Conservation (phyloP, 495 filamentous ascomycete genomes). For the Chaetomium fimeti region DNA sequence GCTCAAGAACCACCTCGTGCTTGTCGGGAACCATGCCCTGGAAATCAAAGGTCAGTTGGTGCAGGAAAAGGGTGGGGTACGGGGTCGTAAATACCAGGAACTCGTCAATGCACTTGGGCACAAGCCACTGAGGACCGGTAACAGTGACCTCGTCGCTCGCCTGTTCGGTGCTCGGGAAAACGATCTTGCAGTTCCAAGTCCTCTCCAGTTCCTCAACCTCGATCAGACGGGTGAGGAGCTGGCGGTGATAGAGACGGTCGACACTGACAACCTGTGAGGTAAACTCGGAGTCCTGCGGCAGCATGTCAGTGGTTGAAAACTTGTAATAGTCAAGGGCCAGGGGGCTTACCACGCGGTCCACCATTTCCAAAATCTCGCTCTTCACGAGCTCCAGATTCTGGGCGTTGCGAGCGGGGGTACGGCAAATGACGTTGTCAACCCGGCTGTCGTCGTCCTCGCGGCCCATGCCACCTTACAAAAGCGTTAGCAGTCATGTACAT, state of each 20-base stretch:
- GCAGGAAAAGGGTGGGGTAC: background rate
- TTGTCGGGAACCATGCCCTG: conserved; percentile 95
- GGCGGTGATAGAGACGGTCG: conserved; percentile 91
- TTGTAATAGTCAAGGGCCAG: background rate
- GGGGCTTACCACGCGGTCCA: conserved; percentile 77
- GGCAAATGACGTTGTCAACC: conserved; percentile 98
- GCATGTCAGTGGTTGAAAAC: conserved; percentile 14
- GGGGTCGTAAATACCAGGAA: conserved; percentile 62
- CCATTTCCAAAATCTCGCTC: conserved; percentile 99
- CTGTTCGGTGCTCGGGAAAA: conserved; percentile 94
- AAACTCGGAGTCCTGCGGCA: conserved; percentile 82
- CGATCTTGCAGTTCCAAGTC: conserved; percentile 98
- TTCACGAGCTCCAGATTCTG: conserved; percentile 96
- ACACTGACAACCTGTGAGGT: conserved; percentile 89
- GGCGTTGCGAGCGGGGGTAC: conserved; percentile 94
- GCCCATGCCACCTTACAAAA: conserved; percentile 66
- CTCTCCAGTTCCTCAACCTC: conserved; percentile 94
- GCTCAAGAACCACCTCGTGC: conserved; percentile 83
- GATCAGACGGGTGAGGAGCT: conserved; percentile 78
- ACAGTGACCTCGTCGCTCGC: conserved; percentile 95
- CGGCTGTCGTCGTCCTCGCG: conserved; percentile 97
- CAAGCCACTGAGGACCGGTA: conserved; percentile 94
- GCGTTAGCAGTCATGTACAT: background rate
- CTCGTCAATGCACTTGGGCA: conserved; percentile 91
- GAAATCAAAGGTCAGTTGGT: background rate